Evolutionary conservation across 352 stramenopile species (phyloP), one percentile per base, ranked within the genome.

Genomic region (Bremia lactucae): DNA sequence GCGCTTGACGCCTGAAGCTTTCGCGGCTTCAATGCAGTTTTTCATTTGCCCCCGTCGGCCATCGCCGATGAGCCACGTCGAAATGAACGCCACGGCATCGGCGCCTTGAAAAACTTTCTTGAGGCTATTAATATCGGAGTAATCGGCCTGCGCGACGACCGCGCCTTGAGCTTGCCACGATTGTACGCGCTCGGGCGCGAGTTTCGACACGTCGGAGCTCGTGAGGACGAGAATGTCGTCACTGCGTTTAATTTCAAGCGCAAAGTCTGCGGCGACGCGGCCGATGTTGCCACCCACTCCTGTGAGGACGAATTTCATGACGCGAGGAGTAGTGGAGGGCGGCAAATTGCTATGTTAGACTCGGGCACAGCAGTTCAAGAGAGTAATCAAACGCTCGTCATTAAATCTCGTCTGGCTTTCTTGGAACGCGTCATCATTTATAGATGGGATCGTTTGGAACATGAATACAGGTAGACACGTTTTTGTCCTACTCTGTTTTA

Each of bases 281-380:
- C 50, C 55, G 6, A 65, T 45, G 45, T 57, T 57, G 35, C 55
- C 55, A 15, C 59, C 50, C 14, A 42, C 46, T 6, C 50, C 55
- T 24, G 45, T 65, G 3, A 65, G 41, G 10, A 65, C 55, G 37
- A 51, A 54, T 37, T 65, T 61, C 43, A 44, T n/a, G n/a, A n/a
- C n/a, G n/a, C n/a, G n/a, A n/a, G n/a, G n/a, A n/a, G n/a, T n/a
- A n/a, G n/a, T n/a, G n/a, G n/a, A n/a, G n/a, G n/a, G n/a, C n/a
- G n/a, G n/a, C n/a, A n/a, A n/a, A n/a, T n/a, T n/a, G n/a, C n/a
- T n/a, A n/a, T n/a, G n/a, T n/a, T n/a, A n/a, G n/a, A n/a, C n/a
- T n/a, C n/a, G n/a, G n/a, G n/a, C n/a, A n/a, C n/a, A n/a, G n/a
- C n/a, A n/a, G n/a, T n/a, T n/a, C n/a, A n/a, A n/a, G n/a, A n/a